Percentiles rank a stretch among this genome's conserved stretches.
These are phyloP conservation scores for Scutellaria barbata DNA, from an alignment of 257 asterid genomes.

Conservation along the genomic window DNA sequence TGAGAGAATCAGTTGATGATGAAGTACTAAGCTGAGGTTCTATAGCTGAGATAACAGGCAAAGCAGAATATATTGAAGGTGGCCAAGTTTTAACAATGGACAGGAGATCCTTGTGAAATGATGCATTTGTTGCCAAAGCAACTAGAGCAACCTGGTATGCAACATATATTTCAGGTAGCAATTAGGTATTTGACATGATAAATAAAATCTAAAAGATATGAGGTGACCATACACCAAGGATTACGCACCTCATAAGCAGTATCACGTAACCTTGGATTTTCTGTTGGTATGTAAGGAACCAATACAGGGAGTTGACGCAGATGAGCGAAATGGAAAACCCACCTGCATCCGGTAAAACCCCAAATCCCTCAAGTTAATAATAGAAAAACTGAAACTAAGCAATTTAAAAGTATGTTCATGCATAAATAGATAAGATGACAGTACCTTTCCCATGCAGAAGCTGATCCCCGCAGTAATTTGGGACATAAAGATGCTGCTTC, in stretches of 20 bases:
- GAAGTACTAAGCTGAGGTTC: conserved; percentile 93
- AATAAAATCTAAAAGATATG: neutral
- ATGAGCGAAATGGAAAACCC: conserved; percentile 99
- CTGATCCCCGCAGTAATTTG: conserved; percentile 86
- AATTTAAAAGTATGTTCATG: conserved; percentile 10
- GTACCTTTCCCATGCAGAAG: conserved; percentile 99
- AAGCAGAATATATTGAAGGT: conserved; percentile 74
- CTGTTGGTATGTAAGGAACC: conserved; percentile 97
- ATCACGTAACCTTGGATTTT: conserved; percentile 92
- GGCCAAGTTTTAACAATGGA: conserved; percentile 93
- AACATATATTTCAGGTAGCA: conserved; percentile 35
- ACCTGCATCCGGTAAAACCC: conserved; percentile 52
- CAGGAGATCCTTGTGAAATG: conserved; percentile 91
- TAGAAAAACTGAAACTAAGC: conserved; percentile 12
- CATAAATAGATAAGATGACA: conserved; percentile 16
- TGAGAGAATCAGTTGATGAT: conserved; percentile 78
- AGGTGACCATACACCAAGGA: conserved; percentile 17
- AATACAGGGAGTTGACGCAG: conserved; percentile 96
- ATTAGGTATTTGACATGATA: conserved; percentile 17
- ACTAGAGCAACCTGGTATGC: conserved; percentile 83
- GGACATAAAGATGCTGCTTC: conserved; percentile 98
- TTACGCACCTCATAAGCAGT: conserved; percentile 93
- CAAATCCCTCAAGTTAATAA: conserved; percentile 29
- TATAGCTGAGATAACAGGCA: conserved; percentile 87
- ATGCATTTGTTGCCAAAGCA: conserved; percentile 87